Conservation (phyloP, 768 basidiomycete species). For the Boletus fagicola region DNA sequence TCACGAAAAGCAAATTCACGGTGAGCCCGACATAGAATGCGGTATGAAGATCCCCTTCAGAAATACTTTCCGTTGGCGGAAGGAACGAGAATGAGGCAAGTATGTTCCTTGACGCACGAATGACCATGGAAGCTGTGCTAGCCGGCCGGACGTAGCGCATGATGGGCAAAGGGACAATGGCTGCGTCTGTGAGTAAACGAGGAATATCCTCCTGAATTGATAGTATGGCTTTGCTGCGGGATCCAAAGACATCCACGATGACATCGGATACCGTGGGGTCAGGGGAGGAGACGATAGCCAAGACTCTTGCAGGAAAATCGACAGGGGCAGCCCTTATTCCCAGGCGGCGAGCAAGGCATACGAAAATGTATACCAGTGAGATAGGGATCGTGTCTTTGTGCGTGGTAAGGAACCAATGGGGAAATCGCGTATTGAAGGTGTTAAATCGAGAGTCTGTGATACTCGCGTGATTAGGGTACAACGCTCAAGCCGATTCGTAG, state of each 20-base stretch:
- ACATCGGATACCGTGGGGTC: slow-evolving; percentile 37
- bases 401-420: slow-evolving; percentile 53
- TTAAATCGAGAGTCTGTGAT: slow-evolving; percentile 39
- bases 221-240: slow-evolving; percentile 33
- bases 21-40: slow-evolving; percentile 38
- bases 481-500: background rate
- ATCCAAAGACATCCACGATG: slow-evolving; percentile 50
- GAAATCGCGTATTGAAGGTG: slow-evolving; percentile 52
- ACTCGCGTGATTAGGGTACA: background rate
- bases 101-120: slow-evolving; percentile 41
- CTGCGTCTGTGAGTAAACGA: slow-evolving; percentile 27
- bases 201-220: slow-evolving; percentile 39
- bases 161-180: slow-evolving; percentile 20
- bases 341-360: slow-evolving; percentile 49
- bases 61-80: slow-evolving; percentile 17
- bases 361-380: slow-evolving; percentile 58
- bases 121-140: slow-evolving; percentile 37
- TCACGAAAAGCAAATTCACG: slow-evolving; percentile 38
- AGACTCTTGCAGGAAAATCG: slow-evolving; percentile 54
- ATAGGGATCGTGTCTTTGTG: slow-evolving; percentile 55
- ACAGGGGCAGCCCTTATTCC: slow-evolving; percentile 52
- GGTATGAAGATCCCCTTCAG: slow-evolving; percentile 36
- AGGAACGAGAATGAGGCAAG: slow-evolving; percentile 31
- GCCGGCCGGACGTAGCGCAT: slow-evolving; percentile 30
- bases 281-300: slow-evolving; percentile 47